These are phyloP conservation scores for Talaromyces ruber DNA, from an alignment of 495 filamentous ascomycete species.

Conservation along the genomic window DNA sequence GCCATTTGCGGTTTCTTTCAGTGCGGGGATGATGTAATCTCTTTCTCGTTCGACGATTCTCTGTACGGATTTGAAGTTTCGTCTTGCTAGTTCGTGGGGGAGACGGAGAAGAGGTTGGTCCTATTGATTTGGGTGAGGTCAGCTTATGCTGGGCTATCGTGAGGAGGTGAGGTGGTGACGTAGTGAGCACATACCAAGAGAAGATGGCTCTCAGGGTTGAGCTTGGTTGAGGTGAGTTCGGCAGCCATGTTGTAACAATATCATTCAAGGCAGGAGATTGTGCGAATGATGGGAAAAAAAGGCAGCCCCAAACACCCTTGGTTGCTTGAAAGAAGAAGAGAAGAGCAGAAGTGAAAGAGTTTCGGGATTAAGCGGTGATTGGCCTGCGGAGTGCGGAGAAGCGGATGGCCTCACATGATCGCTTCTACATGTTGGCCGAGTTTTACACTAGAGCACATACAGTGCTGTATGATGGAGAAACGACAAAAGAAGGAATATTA, in stretches of 20 bases:
- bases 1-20: conserved; percentile 61
- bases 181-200: conserved; percentile 45
- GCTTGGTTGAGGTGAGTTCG: conserved; percentile 53
- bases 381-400: neutral
- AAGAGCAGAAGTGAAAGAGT: neutral
- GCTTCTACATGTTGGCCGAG: no score
- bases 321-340: neutral
- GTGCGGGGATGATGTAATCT: conserved; percentile 55
- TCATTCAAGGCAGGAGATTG: neutral
- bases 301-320: neutral
- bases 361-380: neutral
- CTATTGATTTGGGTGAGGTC: conserved; percentile 33
- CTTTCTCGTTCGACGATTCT: conserved; percentile 72
- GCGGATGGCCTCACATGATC: neutral
- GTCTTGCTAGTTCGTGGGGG: conserved; percentile 81
- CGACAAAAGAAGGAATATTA: no score
- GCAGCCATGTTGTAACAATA: conserved; percentile 29
- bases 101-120: conserved; percentile 93
- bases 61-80: conserved; percentile 87
- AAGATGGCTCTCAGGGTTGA: conserved; percentile 66
- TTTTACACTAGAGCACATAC: no score
- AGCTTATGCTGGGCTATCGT: conserved; percentile 1
- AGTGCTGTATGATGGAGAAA: no score
- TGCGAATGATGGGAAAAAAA: neutral
- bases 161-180: conserved; percentile 2